These are phyloP conservation scores for Chamaecrista fasciculata DNA, from an alignment of 306 rosid species.

Conservation along the genomic window DNA sequence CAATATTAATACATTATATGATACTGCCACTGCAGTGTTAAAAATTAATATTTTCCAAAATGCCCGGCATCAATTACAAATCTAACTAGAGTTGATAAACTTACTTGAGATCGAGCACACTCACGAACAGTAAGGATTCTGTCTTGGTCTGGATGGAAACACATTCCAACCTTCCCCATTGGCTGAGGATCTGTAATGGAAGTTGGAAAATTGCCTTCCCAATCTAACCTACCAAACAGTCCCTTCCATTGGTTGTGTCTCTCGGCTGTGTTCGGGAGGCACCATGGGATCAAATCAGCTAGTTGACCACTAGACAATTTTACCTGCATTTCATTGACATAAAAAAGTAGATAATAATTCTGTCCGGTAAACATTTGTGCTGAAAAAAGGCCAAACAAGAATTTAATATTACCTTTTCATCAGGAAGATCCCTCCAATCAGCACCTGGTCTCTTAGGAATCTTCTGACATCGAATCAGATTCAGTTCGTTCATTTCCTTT, in stretches of 20 bases:
- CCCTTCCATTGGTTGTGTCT: conserved; percentile 99
- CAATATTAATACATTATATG: no score
- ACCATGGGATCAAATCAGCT: conserved; percentile 93
- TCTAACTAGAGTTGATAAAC: conserved; percentile 22
- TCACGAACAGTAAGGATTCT: conserved; percentile 91
- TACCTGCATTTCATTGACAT: conserved; percentile 47
- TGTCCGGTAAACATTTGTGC: neutral
- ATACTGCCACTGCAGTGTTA: no score
- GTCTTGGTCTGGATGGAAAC: conserved; percentile 97
- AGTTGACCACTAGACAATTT: conserved; percentile 73
- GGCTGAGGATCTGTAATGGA: conserved; percentile 97
- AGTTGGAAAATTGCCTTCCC: conserved; percentile 98
- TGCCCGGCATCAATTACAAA: neutral
- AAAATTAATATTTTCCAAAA: neutral
- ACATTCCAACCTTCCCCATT: conserved; percentile 99
- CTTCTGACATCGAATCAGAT: conserved; percentile 76
- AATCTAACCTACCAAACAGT: conserved; percentile 86
- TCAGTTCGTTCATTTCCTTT: conserved; percentile 94
- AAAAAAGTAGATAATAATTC: no score
- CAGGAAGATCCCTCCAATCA: conserved; percentile 96
- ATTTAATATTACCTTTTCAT: conserved; percentile 64
- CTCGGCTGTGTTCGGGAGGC: conserved; percentile 96
- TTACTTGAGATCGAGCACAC: conserved; percentile 96
- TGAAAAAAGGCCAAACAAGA: neutral
- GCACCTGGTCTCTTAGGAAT: conserved; percentile 92